Conservation (phyloP, 2,329 filamentous ascomycete species). For the Paracoccidioides lutzii region DNA sequence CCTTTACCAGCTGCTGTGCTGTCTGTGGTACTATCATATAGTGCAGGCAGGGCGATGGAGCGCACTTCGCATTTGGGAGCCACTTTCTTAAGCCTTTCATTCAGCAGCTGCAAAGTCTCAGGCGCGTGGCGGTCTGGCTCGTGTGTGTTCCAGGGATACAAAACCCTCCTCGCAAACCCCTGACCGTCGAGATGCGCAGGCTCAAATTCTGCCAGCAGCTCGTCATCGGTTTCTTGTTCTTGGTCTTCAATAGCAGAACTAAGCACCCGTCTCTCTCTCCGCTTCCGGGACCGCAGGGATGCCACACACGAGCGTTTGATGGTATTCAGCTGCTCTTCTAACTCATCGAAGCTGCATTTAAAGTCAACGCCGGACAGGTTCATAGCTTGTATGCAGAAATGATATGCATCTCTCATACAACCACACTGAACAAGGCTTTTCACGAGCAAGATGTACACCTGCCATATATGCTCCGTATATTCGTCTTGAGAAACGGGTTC, state of each 20-base stretch:
- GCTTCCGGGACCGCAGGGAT: neutral
- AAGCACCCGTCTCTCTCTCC: neutral
- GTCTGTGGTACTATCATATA: constrained; percentile 36
- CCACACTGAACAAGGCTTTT: constrained; percentile 24
- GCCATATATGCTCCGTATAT: constrained; percentile 17
- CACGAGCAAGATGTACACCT: constrained; percentile 27
- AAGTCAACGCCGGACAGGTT: constrained; percentile 11
- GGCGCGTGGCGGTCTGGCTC: constrained; percentile 46
- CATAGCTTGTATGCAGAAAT: constrained; percentile 25
- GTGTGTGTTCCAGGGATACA: constrained; percentile 51
- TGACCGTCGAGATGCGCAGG: constrained; percentile 23
- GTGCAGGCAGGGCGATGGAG: constrained; percentile 59
- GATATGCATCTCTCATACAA: constrained; percentile 31
- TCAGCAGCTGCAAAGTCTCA: constrained; percentile 53
- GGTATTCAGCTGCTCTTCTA: constrained; percentile 19
- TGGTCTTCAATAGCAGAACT: neutral
- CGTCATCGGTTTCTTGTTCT: constrained; percentile 5
- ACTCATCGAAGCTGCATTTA: constrained; percentile 2
- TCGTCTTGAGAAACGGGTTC: constrained; percentile 8
- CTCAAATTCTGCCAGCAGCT: constrained; percentile 18
- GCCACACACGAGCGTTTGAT: constrained; percentile 18
- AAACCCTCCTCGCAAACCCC: constrained; percentile 37
- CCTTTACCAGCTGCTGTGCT: constrained; percentile 9
- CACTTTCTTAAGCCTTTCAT: constrained; percentile 52
- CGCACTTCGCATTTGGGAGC: constrained; percentile 74